A percentile compares a stretch with the other conserved stretches of the same genome.
Conservation (phyloP, 768 basidiomycete species). For the Termitomyces heimii region DNA sequence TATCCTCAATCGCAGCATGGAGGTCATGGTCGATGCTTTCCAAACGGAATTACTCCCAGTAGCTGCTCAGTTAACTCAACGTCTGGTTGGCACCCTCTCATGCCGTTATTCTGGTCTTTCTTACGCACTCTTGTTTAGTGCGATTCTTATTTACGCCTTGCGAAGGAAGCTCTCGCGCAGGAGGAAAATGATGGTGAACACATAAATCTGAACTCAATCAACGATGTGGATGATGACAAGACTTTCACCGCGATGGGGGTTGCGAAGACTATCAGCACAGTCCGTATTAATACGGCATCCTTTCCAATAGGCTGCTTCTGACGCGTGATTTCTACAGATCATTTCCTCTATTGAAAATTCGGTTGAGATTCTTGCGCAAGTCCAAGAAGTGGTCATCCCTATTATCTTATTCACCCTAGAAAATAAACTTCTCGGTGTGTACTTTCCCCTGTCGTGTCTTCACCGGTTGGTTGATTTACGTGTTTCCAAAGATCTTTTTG, state of each 20-base stretch:
- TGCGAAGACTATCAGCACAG: constrained; percentile 79
- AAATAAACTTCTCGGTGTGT: constrained; percentile 67
- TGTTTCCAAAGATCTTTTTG: constrained; percentile 61
- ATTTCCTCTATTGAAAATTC: constrained; percentile 69
- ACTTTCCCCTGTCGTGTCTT: background rate
- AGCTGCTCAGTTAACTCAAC: constrained; percentile 70
- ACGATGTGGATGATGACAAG: constrained; percentile 74
- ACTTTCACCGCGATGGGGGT: constrained; percentile 84
- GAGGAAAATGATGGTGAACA: constrained; percentile 45
- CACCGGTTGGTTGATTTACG: background rate
- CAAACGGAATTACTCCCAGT: constrained; percentile 81
- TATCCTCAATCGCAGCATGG: constrained; percentile 76
- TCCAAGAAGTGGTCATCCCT: constrained; percentile 79
- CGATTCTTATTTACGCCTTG: constrained; percentile 77
- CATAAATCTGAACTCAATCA: constrained; percentile 49
- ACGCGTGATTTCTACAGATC: constrained; percentile 37
- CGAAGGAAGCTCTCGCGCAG: constrained; percentile 55
- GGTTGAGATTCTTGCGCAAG: constrained; percentile 67
- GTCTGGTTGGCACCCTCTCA: constrained; percentile 48
- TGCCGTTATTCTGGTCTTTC: background rate
- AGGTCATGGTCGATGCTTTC: constrained; percentile 82
- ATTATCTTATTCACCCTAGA: constrained; percentile 73
- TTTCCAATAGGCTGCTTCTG: background rate
- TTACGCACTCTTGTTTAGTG: constrained; percentile 38
- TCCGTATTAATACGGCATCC: constrained; percentile 25